Percentiles rank a stretch among this genome's conserved stretches.
These are phyloP conservation scores for Schizosaccharomyces osmophilus DNA, from an alignment of 805 yeast species.

Conservation along the genomic window DNA sequence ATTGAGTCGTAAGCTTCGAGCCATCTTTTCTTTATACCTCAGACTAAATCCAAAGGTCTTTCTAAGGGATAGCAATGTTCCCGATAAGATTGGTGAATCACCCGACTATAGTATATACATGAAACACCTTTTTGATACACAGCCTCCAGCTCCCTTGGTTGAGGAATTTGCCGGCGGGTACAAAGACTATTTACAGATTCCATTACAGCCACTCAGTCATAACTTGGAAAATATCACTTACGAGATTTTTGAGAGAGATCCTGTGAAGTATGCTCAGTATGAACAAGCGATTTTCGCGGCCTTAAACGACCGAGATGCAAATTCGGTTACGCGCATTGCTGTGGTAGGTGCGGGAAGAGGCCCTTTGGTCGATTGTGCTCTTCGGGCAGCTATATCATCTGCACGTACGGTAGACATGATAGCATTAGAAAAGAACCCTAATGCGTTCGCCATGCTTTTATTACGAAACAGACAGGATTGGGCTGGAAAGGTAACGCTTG, in stretches of 20 bases:
- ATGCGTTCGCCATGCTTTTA: conserved; percentile 25
- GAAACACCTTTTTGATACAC: conserved; percentile 17
- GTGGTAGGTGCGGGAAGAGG: conserved; percentile 82
- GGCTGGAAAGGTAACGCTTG: conserved; percentile 26
- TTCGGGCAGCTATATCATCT: conserved; percentile 18
- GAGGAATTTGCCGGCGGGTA: conserved; percentile 16
- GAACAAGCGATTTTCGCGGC: conserved; percentile 38
- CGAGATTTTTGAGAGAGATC: conserved; percentile 46
- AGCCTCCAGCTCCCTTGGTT: conserved; percentile 13
- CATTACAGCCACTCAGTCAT: conserved; percentile 47
- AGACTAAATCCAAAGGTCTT: conserved; percentile 5
- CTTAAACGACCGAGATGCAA: conserved; percentile 10
- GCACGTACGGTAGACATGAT: conserved; percentile 15
- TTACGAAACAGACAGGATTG: conserved; percentile 28
- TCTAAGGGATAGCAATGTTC: conserved; percentile 7
- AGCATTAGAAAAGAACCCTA: conserved; percentile 52
- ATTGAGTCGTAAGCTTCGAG: conserved; percentile 32
- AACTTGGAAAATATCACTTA: conserved; percentile 38
- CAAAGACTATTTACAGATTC: conserved; percentile 27
- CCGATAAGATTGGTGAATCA: neutral
- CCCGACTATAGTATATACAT: conserved; percentile 18
- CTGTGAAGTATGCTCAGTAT: conserved; percentile 42
- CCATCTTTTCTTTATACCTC: conserved; percentile 15
- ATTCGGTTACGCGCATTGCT: conserved; percentile 16
- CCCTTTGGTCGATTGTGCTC: conserved; percentile 37